Base-by-base conservation (phyloP, 169 alveolate genomes). In the Theileria parva region DNA sequence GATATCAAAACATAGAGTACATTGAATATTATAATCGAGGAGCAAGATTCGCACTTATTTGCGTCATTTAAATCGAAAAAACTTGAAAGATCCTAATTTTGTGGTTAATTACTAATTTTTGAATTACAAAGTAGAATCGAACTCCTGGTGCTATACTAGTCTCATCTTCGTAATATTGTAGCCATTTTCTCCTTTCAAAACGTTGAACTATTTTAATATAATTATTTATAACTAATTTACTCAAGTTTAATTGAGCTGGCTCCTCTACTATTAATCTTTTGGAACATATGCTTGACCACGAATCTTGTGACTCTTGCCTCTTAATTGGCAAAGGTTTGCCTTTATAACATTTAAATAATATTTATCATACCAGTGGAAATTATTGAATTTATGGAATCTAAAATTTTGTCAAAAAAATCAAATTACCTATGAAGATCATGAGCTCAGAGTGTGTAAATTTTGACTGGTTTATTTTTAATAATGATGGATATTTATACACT, bases 71-170 rank as follows among this genome's bases (percentile, higher is more conserved):
- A 28, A 60, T 80, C 78, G 30, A 44, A 72, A 27, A 59, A 34
- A 6, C 67, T 69, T 15, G 63, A 0, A 12, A 73, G 77, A 32
- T 80, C 88, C 88, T 80, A 21, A 19, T 4, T 11, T 19, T 7
- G 7, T 19, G n/a, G 0, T 25, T 0, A 32, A 11, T 50, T 25
- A 13, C 2, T 17, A 12, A 3, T 13, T 30, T 5, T 30, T 23
- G 12, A 71, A 78, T 2, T 80, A 80, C 88, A 15, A 80, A 66
- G 76, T 73, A 53, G 39, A 80, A 80, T 1, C 88, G 44, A 27
- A 74, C 72, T 19, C 88, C 88, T 21, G 88, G 88, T 25, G 63
- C 34, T 12, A 80, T 25, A 9, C 37, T 12, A 7, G 6, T n/a
- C 32, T 19, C 17, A n/a, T 5, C 37, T n/a, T 8, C 60, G 53